A percentile compares a stretch with the other conserved stretches of the same genome.
Conservation (phyloP, 2,329 filamentous ascomycete genomes). For the Scolecobasidium constrictum region DNA sequence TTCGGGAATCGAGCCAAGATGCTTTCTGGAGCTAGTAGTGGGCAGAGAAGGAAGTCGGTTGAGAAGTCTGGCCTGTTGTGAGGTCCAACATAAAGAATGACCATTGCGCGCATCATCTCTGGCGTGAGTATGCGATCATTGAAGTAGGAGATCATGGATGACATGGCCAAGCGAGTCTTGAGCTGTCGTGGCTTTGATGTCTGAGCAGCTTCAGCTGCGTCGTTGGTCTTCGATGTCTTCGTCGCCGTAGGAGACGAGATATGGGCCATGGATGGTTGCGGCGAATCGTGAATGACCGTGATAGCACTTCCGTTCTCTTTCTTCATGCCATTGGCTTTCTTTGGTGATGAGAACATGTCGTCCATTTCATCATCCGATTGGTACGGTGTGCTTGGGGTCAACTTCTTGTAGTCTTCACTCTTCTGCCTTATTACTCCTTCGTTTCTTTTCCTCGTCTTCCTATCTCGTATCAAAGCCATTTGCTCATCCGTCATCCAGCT, state of each 20-base stretch:
- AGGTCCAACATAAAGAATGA: conserved; percentile 91
- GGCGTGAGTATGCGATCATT: conserved; percentile 90
- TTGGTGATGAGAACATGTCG: conserved; percentile 3
- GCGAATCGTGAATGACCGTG: conserved; percentile 19
- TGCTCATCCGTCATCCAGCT: conserved; percentile 99
- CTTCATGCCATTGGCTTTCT: neutral
- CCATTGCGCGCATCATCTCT: conserved; percentile 99
- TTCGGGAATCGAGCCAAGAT: conserved; percentile 83
- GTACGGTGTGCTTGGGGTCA: conserved; percentile 71
- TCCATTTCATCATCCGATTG: conserved; percentile 59
- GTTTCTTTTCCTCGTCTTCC: conserved; percentile 67
- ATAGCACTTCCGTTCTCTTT: conserved; percentile 11
- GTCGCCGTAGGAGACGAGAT: neutral
- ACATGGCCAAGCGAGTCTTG: conserved; percentile 81
- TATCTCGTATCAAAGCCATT: conserved; percentile 84
- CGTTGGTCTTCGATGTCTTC: neutral
- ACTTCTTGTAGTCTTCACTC: conserved; percentile 74
- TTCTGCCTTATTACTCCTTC: conserved; percentile 69
- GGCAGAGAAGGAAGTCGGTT: conserved; percentile 82
- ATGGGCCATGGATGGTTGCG: neutral
- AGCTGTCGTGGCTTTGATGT: conserved; percentile 39
- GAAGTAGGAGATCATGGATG: conserved; percentile 97
- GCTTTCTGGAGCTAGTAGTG: conserved; percentile 76
- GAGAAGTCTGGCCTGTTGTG: conserved; percentile 88
- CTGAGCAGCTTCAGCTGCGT: conserved; percentile 17